Evolutionary conservation across 2,329 filamentous ascomycete species (phyloP).

Genomic region (Didymella arachidicola): DNA sequence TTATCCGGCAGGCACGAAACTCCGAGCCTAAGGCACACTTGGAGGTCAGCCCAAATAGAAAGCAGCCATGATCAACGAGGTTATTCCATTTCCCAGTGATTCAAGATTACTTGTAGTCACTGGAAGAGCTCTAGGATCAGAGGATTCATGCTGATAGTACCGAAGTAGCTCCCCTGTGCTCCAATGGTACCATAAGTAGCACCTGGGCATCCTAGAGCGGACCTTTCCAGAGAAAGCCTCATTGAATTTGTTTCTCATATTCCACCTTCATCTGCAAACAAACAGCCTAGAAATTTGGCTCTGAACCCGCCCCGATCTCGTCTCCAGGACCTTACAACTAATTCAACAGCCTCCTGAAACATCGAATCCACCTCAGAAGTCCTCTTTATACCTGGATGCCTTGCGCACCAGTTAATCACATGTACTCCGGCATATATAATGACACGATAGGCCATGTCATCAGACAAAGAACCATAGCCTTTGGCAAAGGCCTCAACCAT

Average conservation of each 20-base stretch:
- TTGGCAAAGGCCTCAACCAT: not conserved
- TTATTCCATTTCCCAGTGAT: no score
- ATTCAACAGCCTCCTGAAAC: not conserved
- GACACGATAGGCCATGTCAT: not conserved
- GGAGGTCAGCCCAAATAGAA: not conserved
- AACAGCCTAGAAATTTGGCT: not conserved
- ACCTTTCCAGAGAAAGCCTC: no score
- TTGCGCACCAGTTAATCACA: constrained; percentile 4
- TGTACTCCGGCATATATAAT: constrained; percentile 3
- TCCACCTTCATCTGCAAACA: not conserved
- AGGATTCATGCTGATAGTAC: no score
- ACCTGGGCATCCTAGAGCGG: no score
- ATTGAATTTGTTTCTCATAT: no score
- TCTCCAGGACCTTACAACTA: not conserved
- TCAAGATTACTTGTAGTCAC: no score
- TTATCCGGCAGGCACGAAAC: not conserved
- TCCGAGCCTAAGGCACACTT: no score
- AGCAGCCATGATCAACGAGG: no score
- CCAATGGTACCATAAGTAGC: no score
- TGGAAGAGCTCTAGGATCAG: no score
- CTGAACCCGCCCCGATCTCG: not conserved
- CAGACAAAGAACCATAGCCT: constrained; percentile 1
- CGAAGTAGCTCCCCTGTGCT: no score
- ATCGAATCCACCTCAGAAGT: not conserved
- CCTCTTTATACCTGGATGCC: not conserved